phyloP scores from a whole-genome alignment of 371 early-diverging fungal genomes.

The Mucor circinelloides region DNA sequence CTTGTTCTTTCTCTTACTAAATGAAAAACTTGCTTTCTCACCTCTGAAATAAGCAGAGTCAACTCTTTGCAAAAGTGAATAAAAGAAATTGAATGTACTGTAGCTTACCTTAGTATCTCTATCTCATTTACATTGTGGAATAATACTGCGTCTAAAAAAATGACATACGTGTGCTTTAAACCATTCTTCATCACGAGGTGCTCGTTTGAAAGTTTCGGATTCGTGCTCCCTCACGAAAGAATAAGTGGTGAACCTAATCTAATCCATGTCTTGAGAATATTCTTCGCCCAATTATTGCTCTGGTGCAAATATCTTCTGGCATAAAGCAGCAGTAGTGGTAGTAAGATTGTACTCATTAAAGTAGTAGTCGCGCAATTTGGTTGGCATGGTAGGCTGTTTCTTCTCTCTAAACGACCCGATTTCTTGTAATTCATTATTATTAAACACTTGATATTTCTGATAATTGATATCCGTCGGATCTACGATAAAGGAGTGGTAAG shows the following conservation, averaged over 20 bases:
- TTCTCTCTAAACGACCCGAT: constrained; percentile 9
- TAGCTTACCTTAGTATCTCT: constrained; percentile 19
- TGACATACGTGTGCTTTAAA: constrained; percentile 13
- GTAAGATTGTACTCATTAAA: constrained; percentile 16
- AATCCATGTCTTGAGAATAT: constrained; percentile 9
- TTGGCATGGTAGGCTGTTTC: constrained; percentile 9
- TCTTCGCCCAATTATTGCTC: constrained; percentile 6
- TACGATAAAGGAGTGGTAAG: constrained; percentile 17
- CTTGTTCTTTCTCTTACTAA: constrained; percentile 17
- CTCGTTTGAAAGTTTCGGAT: constrained; percentile 2
- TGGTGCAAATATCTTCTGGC: constrained; percentile 13
- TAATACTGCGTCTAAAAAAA: constrained; percentile 11
- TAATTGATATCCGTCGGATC: constrained; percentile 14
- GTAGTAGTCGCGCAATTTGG: constrained; percentile 1
- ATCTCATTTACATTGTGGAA: constrained; percentile 8
- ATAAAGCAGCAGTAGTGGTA: constrained; percentile 11
- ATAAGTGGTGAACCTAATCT: constrained; percentile 8
- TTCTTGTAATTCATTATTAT: constrained; percentile 15
- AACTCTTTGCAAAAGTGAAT: neutral
- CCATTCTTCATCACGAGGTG: constrained; percentile 13
- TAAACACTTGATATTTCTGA: constrained; percentile 12
- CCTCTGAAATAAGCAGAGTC: constrained; percentile 8
- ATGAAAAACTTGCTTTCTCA: constrained; percentile 5
- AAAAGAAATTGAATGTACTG: neutral
- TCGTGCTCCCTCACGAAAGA: constrained; percentile 11